Evolutionary conservation across 2,329 filamentous ascomycete genomes (phyloP).

Genomic region (Lasiodiplodia gonubiensis): DNA sequence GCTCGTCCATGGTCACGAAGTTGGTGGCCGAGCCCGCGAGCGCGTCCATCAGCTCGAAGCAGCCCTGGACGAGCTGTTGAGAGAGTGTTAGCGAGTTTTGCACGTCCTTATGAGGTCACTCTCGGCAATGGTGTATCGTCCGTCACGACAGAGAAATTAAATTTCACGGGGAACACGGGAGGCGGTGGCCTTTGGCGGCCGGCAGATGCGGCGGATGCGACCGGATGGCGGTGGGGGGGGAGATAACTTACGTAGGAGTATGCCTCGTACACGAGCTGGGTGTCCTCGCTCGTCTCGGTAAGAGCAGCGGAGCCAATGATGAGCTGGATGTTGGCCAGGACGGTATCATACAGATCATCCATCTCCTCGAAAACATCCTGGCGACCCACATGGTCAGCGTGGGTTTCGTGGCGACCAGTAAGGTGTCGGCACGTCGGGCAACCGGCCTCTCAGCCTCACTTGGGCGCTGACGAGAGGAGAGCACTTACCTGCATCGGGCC

Average conservation of each 20-base stretch:
- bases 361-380: slow-evolving; percentile 29
- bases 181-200: neutral
- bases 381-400: slow-evolving; percentile 4
- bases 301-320: slow-evolving; percentile 24
- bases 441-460: neutral
- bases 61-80: slow-evolving; percentile 19
- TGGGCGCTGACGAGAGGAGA: too few species aligned
- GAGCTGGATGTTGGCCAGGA: slow-evolving; percentile 28
- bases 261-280: slow-evolving; percentile 28
- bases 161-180: neutral
- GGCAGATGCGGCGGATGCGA: neutral
- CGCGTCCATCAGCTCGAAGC: slow-evolving; percentile 28
- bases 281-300: slow-evolving; percentile 16
- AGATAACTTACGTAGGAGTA: slow-evolving; percentile 27
- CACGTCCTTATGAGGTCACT: neutral
- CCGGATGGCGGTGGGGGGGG: neutral
- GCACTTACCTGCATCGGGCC: slow-evolving; percentile 24
- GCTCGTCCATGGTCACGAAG: slow-evolving; percentile 22
- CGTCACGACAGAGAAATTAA: neutral
- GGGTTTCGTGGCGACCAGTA: neutral
- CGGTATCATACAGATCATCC: slow-evolving; percentile 27
- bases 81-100: neutral
- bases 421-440: neutral
- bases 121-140: neutral
- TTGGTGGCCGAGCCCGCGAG: slow-evolving; percentile 2